Evolutionary conservation across 257 asterid genomes (phyloP).

Genomic region (Agastache rugosa): DNA sequence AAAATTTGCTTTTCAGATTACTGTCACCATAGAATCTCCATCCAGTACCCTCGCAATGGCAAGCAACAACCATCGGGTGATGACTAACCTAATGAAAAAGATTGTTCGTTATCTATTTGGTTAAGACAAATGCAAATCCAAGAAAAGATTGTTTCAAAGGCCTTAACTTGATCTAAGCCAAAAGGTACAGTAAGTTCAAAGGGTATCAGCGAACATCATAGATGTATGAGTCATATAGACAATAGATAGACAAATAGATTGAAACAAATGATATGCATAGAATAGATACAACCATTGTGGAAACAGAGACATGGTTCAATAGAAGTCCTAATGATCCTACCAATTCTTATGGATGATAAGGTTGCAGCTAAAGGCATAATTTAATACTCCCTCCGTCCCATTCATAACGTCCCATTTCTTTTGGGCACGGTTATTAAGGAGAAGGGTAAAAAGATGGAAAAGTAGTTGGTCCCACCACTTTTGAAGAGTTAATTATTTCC

Average conservation of each 20-base stretch:
- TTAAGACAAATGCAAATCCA: constrained; percentile 21
- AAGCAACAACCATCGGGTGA: constrained; percentile 98
- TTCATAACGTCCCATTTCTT: too few relatives aligned
- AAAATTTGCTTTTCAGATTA: constrained; percentile 92
- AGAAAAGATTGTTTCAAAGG: background rate
- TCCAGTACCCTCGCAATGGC: constrained; percentile 96
- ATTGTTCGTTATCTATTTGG: constrained; percentile 10
- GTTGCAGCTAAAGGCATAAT: background rate
- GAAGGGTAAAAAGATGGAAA: too few relatives aligned
- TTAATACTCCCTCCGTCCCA: too few relatives aligned
- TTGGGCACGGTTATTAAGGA: too few relatives aligned
- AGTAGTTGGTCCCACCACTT: too few relatives aligned
- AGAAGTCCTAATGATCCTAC: background rate
- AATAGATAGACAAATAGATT: constrained; percentile 5
- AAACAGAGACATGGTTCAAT: background rate
- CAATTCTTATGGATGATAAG: background rate
- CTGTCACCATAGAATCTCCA: constrained; percentile 97
- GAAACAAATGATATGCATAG: background rate
- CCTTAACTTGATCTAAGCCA: background rate
- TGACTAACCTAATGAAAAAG: constrained; percentile 80
- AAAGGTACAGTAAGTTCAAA: constrained; percentile 14
- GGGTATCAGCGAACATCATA: constrained; percentile 20
- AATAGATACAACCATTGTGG: background rate
- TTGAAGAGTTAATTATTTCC: too few relatives aligned
- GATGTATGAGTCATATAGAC: background rate